These are phyloP conservation scores for Euphorbia peplus DNA, from an alignment of 345 rosid species.

Conservation along the genomic window DNA sequence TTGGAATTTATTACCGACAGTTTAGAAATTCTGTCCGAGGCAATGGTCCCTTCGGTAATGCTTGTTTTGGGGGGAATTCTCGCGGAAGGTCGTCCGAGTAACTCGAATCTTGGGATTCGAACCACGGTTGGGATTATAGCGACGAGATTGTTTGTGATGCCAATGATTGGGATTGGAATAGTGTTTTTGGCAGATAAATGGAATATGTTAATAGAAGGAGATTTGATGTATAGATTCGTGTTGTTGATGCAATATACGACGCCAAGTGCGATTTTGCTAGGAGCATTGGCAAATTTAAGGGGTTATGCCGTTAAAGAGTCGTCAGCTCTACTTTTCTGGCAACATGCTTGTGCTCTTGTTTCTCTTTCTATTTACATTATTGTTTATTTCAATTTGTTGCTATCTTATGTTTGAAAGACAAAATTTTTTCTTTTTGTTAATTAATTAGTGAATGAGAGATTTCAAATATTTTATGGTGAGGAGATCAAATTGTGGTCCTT, in stretches of 20 bases:
- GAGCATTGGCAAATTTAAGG: constrained; percentile 85
- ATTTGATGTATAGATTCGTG: constrained; percentile 72
- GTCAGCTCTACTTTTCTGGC: constrained; percentile 91
- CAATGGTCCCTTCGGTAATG: constrained; percentile 95
- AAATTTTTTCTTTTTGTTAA: no score
- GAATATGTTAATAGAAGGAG: constrained; percentile 44
- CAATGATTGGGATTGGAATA: constrained; percentile 68
- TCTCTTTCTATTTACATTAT: constrained; percentile 66
- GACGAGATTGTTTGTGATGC: constrained; percentile 84
- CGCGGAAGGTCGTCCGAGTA: constrained; percentile 85
- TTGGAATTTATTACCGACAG: constrained; percentile 86
- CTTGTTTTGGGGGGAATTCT: constrained; percentile 91
- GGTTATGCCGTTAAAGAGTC: constrained; percentile 82
- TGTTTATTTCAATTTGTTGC: constrained; percentile 54
- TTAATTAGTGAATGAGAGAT: no score
- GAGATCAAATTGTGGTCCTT: no score
- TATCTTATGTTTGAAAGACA: constrained; percentile 30
- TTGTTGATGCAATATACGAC: constrained; percentile 83
- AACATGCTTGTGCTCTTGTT: constrained; percentile 66
- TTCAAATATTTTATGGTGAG: no score
- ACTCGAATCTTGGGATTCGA: constrained; percentile 64
- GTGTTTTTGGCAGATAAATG: constrained; percentile 52
- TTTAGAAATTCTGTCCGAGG: constrained; percentile 67
- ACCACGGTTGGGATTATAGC: constrained; percentile 66
- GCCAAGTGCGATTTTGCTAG: constrained; percentile 85